Percentiles rank a stretch among this genome's conserved stretches.
phyloP scores from a whole-genome alignment of 1,284 basidiomycete species.

The Cutaneotrichosporon sp. region DNA sequence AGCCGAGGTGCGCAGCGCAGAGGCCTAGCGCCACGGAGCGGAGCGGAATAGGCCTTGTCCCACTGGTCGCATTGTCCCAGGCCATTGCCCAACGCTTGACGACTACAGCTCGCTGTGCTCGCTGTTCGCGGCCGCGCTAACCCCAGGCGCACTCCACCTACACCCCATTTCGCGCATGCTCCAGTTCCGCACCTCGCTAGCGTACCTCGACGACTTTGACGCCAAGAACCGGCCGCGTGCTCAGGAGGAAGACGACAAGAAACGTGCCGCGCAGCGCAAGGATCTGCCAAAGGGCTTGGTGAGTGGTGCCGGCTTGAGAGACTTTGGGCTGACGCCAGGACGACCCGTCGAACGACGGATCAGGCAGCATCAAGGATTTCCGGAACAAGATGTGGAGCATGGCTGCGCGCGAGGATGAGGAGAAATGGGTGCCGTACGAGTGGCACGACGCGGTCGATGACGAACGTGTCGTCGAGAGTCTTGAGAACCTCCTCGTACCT shows the following conservation, averaged over 20 bases:
- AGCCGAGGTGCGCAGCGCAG: too few species aligned
- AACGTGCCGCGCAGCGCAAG: conserved; percentile 17
- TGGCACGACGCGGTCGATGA: conserved; percentile 39
- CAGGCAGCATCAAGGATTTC: conserved; percentile 45
- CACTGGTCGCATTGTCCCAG: too few species aligned
- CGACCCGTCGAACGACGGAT: conserved; percentile 43
- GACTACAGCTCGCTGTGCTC: neutral
- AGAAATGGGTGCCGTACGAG: conserved; percentile 41
- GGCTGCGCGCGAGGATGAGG: conserved; percentile 35
- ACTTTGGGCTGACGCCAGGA: conserved; percentile 14
- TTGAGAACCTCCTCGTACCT: conserved; percentile 31
- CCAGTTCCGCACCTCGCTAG: conserved; percentile 44
- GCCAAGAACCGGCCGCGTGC: conserved; percentile 15
- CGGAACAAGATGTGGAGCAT: conserved; percentile 44
- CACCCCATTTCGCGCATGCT: conserved; percentile 37
- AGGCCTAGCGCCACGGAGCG: too few species aligned
- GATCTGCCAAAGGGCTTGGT: conserved; percentile 14
- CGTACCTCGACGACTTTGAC: conserved; percentile 40
- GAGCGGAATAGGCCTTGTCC: too few species aligned
- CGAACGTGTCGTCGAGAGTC: conserved; percentile 24
- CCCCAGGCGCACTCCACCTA: conserved; percentile 42
- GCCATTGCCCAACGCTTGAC: too few species aligned
- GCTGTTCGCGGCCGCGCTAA: neutral
- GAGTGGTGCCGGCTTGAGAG: too few species aligned
- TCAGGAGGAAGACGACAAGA: conserved; percentile 31